These are phyloP conservation scores for Globisporangium viniferum DNA, from an alignment of 352 stramenopile genomes.

Conservation along the genomic window DNA sequence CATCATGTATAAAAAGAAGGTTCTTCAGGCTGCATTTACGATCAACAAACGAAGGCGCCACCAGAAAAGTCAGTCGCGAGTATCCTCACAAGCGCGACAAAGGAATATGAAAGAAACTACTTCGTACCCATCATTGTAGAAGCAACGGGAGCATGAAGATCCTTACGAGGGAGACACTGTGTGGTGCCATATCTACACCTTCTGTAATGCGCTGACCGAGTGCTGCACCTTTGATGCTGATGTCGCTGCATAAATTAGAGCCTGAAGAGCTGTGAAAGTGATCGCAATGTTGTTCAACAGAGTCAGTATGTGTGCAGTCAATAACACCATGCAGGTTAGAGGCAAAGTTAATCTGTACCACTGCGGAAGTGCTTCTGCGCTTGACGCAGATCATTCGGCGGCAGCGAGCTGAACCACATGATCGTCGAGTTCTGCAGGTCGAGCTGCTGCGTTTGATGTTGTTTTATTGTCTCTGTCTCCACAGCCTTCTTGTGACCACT, in stretches of 20 bases:
- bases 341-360: constrained; percentile 25
- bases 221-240: constrained; percentile 29
- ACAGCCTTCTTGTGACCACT: constrained; percentile 13
- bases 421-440: constrained; percentile 27
- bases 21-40: too few species aligned
- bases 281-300: background rate
- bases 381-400: constrained; percentile 55
- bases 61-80: too few species aligned
- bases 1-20: background rate
- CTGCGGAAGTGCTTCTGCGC: constrained; percentile 58
- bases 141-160: too few species aligned
- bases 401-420: constrained; percentile 77
- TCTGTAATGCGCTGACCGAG: constrained; percentile 14
- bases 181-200: background rate
- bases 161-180: background rate
- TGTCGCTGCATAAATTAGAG: constrained; percentile 29
- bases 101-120: too few species aligned
- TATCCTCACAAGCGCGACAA: too few species aligned
- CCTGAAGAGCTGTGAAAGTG: constrained; percentile 27
- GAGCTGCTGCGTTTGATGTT: constrained; percentile 1
- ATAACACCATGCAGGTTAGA: background rate
- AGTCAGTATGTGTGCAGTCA: background rate
- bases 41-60: too few species aligned
- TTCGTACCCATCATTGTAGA: too few species aligned
- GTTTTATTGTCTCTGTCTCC: background rate